Evolutionary conservation across 768 basidiomycete genomes (phyloP).

Genomic region (Psilocybe sp.): DNA sequence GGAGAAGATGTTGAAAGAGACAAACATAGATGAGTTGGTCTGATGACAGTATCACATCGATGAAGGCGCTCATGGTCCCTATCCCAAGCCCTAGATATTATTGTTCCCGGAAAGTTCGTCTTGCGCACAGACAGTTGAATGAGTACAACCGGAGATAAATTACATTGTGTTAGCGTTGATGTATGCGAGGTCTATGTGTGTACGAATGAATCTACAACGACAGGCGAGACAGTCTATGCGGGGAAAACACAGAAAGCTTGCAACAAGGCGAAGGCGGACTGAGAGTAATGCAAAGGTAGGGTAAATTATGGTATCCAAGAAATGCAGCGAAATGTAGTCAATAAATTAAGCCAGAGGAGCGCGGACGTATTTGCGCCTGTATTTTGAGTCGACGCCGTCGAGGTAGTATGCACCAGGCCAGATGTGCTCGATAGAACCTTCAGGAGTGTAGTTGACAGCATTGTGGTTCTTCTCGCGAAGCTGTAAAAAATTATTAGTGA

Average conservation of each 20-base stretch:
- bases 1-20: not conserved
- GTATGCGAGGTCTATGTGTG: too few species aligned
- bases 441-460: slow-evolving; percentile 77
- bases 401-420: slow-evolving; percentile 96
- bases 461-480: slow-evolving; percentile 98
- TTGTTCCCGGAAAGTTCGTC: too few species aligned
- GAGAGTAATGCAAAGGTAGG: slow-evolving; percentile 10
- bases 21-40: not conserved
- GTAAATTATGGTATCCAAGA: slow-evolving; percentile 3
- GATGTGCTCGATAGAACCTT: slow-evolving; percentile 87
- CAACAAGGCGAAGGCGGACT: not conserved
- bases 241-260: too few species aligned
- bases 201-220: too few species aligned
- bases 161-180: too few species aligned
- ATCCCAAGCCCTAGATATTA: too few species aligned
- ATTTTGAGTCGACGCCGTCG: slow-evolving; percentile 84
- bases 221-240: too few species aligned
- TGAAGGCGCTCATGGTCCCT: too few species aligned
- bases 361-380: slow-evolving; percentile 81
- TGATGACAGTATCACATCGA: not conserved
- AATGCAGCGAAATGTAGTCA: not conserved
- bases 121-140: too few species aligned
- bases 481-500: slow-evolving; percentile 36
- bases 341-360: slow-evolving; percentile 35
- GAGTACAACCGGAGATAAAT: too few species aligned